Base-by-base conservation (phyloP, 257 asterid genomes). In the Solanum infundibuliforme region DNA sequence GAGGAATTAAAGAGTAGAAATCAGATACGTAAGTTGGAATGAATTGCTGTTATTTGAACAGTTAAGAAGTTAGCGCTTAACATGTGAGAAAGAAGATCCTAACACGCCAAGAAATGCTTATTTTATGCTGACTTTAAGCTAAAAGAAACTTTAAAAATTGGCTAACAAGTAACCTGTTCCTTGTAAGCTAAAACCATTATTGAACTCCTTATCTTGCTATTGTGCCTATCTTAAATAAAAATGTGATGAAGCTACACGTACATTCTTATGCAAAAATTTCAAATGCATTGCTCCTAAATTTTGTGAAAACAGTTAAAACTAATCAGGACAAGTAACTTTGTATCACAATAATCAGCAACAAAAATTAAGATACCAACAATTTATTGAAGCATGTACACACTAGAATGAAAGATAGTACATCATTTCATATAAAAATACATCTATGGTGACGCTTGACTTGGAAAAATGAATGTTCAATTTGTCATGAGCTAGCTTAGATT, bases 41-140 rank as follows among this genome's bases (percentile, higher is more conserved):
- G 71, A 23, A 62, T 62, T 62, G 71, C 71, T 23, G 31, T 62
- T 9, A 62, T 62, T 62, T 62, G 16, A 23, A 62, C 69, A 4
- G 69, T 23, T 58, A 20, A 52, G 13, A 66, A 77, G 12, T 31
- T 60, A 34, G 62, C 69, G 87, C 82, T 41, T 77, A 87, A 85
- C 75, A 55, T 81, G 68, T 27, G 31, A 21, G n/a, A 34, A 38
- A 5, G 29, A 58, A 87, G 85, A 91, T 79, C 86, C 90, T 83
- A 90, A 88, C 91, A 94, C 94, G 94, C 89, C 91, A 95, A 94
- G 96, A 79, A 82, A 93, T 83, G 81, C 36, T 8, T 5, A 29
- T 74, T 58, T 71, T 86, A 86, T 31, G 87, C 46, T 84, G 38
- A 86, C 75, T 86, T 86, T 73, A 86, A 48, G 74, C 77, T 62